Conservation (phyloP, 257 asterid species). For the Solanum dulcamara region DNA sequence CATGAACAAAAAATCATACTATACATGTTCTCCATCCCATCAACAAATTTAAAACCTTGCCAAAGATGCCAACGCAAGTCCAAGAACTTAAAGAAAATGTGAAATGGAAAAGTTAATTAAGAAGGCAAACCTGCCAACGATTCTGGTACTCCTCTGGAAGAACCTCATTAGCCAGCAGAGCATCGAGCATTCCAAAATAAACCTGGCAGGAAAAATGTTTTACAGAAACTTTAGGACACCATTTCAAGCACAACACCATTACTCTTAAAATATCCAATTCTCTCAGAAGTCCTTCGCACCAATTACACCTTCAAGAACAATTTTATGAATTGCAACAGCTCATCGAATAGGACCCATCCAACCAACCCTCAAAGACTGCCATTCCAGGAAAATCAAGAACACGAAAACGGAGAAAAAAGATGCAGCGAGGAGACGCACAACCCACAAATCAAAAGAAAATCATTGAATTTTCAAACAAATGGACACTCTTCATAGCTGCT, state of each 20-base stretch:
- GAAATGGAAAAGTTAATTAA: not conserved
- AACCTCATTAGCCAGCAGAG: constrained; percentile 30
- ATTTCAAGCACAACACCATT: not conserved
- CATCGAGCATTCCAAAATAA: constrained; percentile 43
- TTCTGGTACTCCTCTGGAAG: constrained; percentile 39
- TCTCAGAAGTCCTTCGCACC: not conserved
- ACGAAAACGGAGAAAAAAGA: not conserved
- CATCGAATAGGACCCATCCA: not conserved
- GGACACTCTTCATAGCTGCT: not conserved
- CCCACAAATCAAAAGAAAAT: not conserved
- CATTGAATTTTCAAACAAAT: not conserved
- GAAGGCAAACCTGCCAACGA: constrained; percentile 20
- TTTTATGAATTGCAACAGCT: not conserved
- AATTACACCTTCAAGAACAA: not conserved
- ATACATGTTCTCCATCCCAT: not conserved
- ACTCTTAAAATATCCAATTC: not conserved
- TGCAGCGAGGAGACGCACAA: not conserved
- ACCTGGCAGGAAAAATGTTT: constrained; percentile 12
- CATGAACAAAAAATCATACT: not conserved
- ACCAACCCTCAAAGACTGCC: not conserved
- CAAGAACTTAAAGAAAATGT: not conserved
- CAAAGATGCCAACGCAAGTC: not conserved
- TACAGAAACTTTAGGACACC: not conserved
- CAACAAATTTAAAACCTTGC: not conserved
- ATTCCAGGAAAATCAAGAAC: not conserved